Evolutionary conservation across 2,329 filamentous ascomycete species (phyloP).

Genomic region (Pseudocercospora fijiensis): DNA sequence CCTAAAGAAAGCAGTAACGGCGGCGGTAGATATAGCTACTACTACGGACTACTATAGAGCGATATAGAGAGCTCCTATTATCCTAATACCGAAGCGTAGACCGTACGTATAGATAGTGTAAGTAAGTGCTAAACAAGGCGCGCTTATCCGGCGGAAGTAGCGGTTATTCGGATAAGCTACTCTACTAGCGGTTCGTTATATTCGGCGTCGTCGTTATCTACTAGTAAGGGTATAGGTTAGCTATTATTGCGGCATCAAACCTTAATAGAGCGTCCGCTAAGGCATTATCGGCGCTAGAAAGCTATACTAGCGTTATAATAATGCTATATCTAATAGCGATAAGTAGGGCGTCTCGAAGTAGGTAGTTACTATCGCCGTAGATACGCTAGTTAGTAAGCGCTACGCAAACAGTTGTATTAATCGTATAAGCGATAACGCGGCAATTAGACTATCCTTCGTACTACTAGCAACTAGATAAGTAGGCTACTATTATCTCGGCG

Average conservation of each 20-base stretch:
- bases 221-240: neutral
- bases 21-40: neutral
- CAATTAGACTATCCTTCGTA: neutral
- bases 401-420: neutral
- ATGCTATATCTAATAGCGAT: neutral
- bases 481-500: neutral
- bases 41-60: neutral
- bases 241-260: neutral
- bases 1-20: too few species aligned
- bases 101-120: neutral
- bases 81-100: neutral
- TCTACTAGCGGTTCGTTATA: neutral
- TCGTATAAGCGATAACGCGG: neutral
- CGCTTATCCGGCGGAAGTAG: neutral
- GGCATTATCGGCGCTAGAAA: neutral
- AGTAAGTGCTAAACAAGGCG: neutral
- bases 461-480: neutral
- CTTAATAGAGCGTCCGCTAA: neutral
- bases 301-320: neutral
- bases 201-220: neutral
- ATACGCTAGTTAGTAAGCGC: too few species aligned
- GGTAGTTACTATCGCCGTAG: too few species aligned
- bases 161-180: neutral
- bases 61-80: neutral
- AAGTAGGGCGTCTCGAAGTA: neutral